These are phyloP conservation scores for Rhodotorula diobovata DNA, from an alignment of 768 basidiomycete species.

Conservation along the genomic window DNA sequence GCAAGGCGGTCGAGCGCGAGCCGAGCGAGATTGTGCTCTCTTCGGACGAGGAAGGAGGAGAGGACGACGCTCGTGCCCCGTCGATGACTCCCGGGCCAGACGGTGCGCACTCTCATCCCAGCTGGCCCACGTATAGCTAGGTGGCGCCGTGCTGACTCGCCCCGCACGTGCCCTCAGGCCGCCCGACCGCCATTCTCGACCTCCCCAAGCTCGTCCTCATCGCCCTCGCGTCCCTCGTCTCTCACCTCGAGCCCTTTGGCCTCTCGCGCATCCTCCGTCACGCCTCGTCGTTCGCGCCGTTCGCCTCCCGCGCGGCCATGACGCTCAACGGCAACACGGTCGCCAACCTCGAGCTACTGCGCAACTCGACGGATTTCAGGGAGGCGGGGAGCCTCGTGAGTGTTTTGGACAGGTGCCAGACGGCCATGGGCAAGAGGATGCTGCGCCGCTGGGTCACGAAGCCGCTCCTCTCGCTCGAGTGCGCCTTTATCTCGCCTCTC, in stretches of 20 bases:
- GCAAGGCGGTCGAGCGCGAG: constrained; percentile 8
- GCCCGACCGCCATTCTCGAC: constrained; percentile 57
- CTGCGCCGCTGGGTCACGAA: constrained; percentile 79
- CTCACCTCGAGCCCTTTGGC: constrained; percentile 66
- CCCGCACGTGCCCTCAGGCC: neutral
- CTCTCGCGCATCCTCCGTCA: constrained; percentile 69
- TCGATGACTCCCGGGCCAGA: neutral
- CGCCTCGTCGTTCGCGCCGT: constrained; percentile 46
- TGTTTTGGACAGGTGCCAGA: constrained; percentile 79
- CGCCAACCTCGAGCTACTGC: constrained; percentile 82
- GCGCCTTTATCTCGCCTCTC: constrained; percentile 50
- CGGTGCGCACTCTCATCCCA: neutral
- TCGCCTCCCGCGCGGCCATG: constrained; percentile 76
- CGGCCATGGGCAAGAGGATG: constrained; percentile 79
- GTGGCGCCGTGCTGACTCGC: too few species aligned
- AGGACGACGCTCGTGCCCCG: neutral
- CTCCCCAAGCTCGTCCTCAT: constrained; percentile 62
- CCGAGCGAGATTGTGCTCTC: constrained; percentile 46
- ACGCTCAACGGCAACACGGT: constrained; percentile 81
- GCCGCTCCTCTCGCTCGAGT: constrained; percentile 57
- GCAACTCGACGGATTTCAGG: constrained; percentile 76
- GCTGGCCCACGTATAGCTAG: neutral
- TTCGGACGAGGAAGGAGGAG: constrained; percentile 35
- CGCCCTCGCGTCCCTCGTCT: constrained; percentile 67
- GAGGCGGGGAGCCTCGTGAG: constrained; percentile 72